Evolutionary conservation across 2,329 filamentous ascomycete genomes (phyloP).

Genomic region (Amphichorda felina): DNA sequence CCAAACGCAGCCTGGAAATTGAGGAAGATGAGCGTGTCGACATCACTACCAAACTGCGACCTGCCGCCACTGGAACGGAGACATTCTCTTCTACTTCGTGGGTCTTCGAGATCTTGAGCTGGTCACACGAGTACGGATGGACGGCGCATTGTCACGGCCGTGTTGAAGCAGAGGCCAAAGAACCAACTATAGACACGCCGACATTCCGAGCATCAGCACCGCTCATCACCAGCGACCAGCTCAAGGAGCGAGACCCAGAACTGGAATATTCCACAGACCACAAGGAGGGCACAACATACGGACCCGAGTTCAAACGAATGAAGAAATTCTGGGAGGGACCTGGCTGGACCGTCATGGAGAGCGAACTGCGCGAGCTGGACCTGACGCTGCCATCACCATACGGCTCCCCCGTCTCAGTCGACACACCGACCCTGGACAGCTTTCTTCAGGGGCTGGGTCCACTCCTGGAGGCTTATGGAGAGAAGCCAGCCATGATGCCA

Average conservation of each 20-base stretch:
- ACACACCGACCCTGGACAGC: constrained; percentile 14
- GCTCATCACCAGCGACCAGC: constrained; percentile 3
- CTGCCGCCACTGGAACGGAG: constrained; percentile 6
- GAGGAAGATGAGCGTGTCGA: constrained; percentile 14
- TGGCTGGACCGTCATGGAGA: constrained; percentile 10
- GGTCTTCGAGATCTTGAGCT: constrained; percentile 11
- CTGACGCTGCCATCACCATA: constrained; percentile 3
- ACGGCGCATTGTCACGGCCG: constrained; percentile 10
- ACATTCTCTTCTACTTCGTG: constrained; percentile 9
- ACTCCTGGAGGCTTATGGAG: constrained; percentile 9
- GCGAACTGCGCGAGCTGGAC: constrained; percentile 10
- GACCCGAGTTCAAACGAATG: constrained; percentile 12
- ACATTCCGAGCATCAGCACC: constrained; percentile 6
- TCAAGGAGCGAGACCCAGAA: constrained; percentile 4
- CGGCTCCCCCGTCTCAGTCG: constrained; percentile 12
- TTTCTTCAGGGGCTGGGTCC: constrained; percentile 13
- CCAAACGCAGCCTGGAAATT: constrained; percentile 11
- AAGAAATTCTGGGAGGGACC: constrained; percentile 9
- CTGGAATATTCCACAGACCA: constrained; percentile 1
- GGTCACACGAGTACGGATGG: constrained; percentile 10
- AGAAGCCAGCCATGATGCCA: constrained; percentile 13
- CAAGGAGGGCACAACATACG: constrained; percentile 10
- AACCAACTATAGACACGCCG: constrained; percentile 8
- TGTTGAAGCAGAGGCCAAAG: constrained; percentile 8
- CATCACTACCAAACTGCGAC: constrained; percentile 12